Percentiles rank a stretch among this genome's conserved stretches.
phyloP scores from a whole-genome alignment of 371 early-diverging fungal genomes.

The Actinomucor elegans region DNA sequence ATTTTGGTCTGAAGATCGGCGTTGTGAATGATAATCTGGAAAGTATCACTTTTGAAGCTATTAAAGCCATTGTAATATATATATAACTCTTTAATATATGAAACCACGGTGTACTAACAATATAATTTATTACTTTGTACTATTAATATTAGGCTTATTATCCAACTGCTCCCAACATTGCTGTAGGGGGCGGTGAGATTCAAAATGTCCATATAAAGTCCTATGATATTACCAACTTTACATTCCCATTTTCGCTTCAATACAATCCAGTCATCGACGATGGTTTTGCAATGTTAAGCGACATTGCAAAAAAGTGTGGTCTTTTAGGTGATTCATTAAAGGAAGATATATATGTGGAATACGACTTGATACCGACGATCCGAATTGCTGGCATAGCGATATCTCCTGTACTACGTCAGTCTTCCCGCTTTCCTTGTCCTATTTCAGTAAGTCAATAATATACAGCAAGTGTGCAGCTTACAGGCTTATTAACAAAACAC shows the following conservation, averaged over 20 bases:
- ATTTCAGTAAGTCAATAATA: conserved; percentile 7
- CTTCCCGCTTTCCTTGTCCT: conserved; percentile 13
- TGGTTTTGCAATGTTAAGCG: conserved; percentile 32
- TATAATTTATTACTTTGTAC: neutral
- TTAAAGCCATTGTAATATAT: conserved; percentile 29
- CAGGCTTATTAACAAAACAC: no score
- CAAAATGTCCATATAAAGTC: conserved; percentile 28
- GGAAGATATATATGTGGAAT: conserved; percentile 26
- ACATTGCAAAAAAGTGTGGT: conserved; percentile 38
- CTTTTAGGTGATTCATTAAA: neutral
- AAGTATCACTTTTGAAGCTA: conserved; percentile 31
- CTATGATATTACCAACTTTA: conserved; percentile 28
- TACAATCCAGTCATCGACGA: conserved; percentile 30
- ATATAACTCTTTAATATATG: neutral
- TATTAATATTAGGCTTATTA: conserved; percentile 36
- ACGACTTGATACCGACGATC: conserved; percentile 39
- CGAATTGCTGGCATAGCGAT: conserved; percentile 21
- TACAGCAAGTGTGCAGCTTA: neutral
- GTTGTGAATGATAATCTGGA: conserved; percentile 39
- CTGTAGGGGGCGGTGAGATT: conserved; percentile 42
- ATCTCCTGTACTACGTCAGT: conserved; percentile 5
- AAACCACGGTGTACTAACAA: no score
- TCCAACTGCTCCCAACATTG: conserved; percentile 23
- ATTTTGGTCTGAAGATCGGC: conserved; percentile 32
- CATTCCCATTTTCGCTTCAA: conserved; percentile 34